phyloP scores from a whole-genome alignment of 2,329 filamentous ascomycete genomes.

The Cladophialophora psammophila region DNA sequence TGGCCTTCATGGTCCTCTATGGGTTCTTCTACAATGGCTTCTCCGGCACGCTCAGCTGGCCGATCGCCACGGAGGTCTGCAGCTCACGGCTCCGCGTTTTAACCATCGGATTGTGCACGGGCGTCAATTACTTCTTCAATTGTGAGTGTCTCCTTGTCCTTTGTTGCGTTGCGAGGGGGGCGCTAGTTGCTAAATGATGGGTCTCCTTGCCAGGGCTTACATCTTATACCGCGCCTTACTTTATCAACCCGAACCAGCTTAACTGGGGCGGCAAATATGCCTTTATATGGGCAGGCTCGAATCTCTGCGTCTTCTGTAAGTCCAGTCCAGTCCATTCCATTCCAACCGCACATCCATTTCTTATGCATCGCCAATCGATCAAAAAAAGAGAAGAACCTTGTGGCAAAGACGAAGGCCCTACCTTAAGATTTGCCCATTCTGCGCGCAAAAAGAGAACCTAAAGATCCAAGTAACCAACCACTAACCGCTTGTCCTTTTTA shows the following conservation, averaged over 20 bases:
- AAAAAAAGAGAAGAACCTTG: background rate
- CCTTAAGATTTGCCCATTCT: background rate
- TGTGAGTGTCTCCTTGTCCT: slow-evolving; percentile 16
- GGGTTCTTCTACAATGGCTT: slow-evolving; percentile 51
- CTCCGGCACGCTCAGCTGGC: slow-evolving; percentile 48
- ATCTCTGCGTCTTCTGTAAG: slow-evolving; percentile 49
- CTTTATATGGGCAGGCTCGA: slow-evolving; percentile 57
- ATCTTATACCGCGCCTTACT: slow-evolving; percentile 51
- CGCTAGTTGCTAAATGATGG: background rate
- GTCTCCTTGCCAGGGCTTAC: slow-evolving; percentile 42
- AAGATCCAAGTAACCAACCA: background rate
- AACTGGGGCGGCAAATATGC: slow-evolving; percentile 56
- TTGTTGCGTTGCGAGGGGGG: background rate
- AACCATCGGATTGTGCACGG: slow-evolving; percentile 50
- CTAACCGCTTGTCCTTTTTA: background rate
- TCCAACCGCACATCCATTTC: background rate
- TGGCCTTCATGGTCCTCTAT: slow-evolving; percentile 48
- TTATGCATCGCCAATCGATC: background rate
- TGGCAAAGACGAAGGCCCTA: background rate
- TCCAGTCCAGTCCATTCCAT: slow-evolving; percentile 10
- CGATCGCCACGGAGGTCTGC: slow-evolving; percentile 50
- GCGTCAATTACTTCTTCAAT: slow-evolving; percentile 52
- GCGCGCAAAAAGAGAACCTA: background rate
- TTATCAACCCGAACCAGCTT: slow-evolving; percentile 52
- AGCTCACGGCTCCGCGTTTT: slow-evolving; percentile 49